A percentile compares a stretch with the other conserved stretches of the same genome.
These are phyloP conservation scores for Kalaharituber pfeilii DNA, from an alignment of 2,329 filamentous ascomycete species.

Conservation along the genomic window DNA sequence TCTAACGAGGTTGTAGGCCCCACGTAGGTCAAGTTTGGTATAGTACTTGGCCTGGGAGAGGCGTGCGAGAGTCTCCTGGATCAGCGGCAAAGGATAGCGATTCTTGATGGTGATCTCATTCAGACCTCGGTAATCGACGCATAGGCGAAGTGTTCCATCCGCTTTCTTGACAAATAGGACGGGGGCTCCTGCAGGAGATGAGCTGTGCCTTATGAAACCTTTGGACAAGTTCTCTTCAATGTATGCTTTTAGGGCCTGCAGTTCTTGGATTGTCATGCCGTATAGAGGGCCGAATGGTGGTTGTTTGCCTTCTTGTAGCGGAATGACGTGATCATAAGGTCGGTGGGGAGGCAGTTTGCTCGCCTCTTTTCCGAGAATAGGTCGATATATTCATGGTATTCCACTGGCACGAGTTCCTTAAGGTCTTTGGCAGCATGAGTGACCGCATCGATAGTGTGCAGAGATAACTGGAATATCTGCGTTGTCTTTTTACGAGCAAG, in stretches of 20 bases:
- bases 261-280: slow-evolving; percentile 4
- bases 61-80: slow-evolving; percentile 3
- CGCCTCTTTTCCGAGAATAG: not conserved
- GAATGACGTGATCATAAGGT: slow-evolving; percentile 5
- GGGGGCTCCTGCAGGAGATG: slow-evolving; percentile 1
- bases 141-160: slow-evolving; percentile 1
- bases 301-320: slow-evolving; percentile 1
- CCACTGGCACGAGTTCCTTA: not conserved
- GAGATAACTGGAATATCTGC: too few relatives aligned
- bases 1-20: slow-evolving; percentile 6
- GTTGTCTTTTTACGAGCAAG: too few relatives aligned
- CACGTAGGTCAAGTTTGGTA: slow-evolving; percentile 2
- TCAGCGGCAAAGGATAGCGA: slow-evolving; percentile 3
- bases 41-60: not conserved
- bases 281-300: slow-evolving; percentile 9
- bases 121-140: slow-evolving; percentile 4
- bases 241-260: slow-evolving; percentile 10
- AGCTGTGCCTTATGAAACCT: slow-evolving; percentile 6
- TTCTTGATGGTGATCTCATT: slow-evolving; percentile 6
- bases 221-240: slow-evolving; percentile 9
- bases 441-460: too few relatives aligned
- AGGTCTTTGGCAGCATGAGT: not conserved
- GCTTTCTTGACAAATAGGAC: slow-evolving; percentile 1
- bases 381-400: not conserved
- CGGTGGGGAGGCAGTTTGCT: slow-evolving; percentile 1